Evolutionary conservation across 2,329 filamentous ascomycete genomes (phyloP), one percentile per base, ranked within the genome.

Genomic region (Aplosporella prunicola): DNA sequence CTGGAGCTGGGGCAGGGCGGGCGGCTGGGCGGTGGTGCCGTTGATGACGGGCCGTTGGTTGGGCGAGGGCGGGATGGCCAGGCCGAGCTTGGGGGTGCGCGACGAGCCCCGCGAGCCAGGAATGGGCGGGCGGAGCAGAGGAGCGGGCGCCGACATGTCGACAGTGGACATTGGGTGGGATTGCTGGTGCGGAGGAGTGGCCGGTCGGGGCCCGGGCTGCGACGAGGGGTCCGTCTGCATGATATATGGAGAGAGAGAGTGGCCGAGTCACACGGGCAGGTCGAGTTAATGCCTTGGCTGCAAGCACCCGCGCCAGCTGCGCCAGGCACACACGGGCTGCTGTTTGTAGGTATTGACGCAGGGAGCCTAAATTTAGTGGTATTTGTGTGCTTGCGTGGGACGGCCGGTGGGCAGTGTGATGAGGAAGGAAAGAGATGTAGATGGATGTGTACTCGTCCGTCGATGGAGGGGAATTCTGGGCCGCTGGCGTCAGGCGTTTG

Each of bases 1-100:
- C 16, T 77, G 66, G 16, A 84, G 80, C 32, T 78, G 71, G 18
- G 64, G 46, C 14, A 52, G 47, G 5, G 41, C 44, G 9, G 52
- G 49, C 32, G 47, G 46, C 5, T 49, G 56, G 3, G 67, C 61
- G 10, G 52, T 63, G 51, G 69, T 60, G 48, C 68, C 70, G 47
- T 73, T 74, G 35, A 91, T 74, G 42, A 93, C 76, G 2, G 88
- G 78, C 59, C 88, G 85, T 44, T 71, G 80, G 62, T 78, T 89
- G 32, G 86, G 84, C 23, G 86, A 93, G 1, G 83, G 79, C 24
- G 89, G 89, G 41, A 96, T 96, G 30, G 88, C 84, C 40, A 96
- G 75, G 29, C 87, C 89, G 41, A 96, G 73, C 51, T 82, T 78
- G 18, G 86, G 86, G 36, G 81, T 71, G 45, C 82, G 72, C 42